Evolutionary conservation across 805 yeast species (phyloP), one percentile per base, ranked within the genome.

Genomic region (Cyberlindnera bimundalis): DNA sequence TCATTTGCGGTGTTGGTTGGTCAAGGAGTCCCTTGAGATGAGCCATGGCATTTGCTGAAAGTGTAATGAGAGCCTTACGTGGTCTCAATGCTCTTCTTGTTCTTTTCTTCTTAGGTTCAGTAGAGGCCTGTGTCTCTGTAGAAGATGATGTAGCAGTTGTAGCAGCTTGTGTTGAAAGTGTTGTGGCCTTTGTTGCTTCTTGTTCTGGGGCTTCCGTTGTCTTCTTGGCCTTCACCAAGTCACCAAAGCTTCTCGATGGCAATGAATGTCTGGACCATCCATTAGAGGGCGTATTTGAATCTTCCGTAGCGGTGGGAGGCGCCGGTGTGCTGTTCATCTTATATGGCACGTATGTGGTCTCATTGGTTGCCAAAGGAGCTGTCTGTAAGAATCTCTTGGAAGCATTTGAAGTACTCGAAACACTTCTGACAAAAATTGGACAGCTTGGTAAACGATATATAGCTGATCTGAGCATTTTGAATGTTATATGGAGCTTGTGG

Each of bases 1-100:
- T 87, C 56, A 88, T 71, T 65, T 91, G 79, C 11, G 98, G 98
- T 33, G 79, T 79, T 5, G 98, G 98, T 50, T 80, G 84, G 39
- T 81, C 77, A 48, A 84, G 66, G 19, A 93, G 68, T 0, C 71
- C 74, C 42, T 68, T 67, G 43, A 93, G 66, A 64, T 93, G 98
- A 5, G 62, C 60, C 2, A 87, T 66, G 1, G 99, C 99, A 37
- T 71, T 75, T 2, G 85, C 78, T 0, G 91, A 74, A 38, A 93
- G 70, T 5, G 95, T 76, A 34, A 93, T 87, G 36, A 91, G 81
- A 1, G 97, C 96, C 65, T 87, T 93, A 49, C 95, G 74, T 5
- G 98, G 96, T 57, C 79, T 78, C 43, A 93, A 68, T 18, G 77
- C 73, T 67, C 93, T 78, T 64, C 90, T 69, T 37, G 59, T 62